These are phyloP conservation scores for Pythium myriotylum DNA, from an alignment of 352 stramenopile genomes.

Conservation along the genomic window DNA sequence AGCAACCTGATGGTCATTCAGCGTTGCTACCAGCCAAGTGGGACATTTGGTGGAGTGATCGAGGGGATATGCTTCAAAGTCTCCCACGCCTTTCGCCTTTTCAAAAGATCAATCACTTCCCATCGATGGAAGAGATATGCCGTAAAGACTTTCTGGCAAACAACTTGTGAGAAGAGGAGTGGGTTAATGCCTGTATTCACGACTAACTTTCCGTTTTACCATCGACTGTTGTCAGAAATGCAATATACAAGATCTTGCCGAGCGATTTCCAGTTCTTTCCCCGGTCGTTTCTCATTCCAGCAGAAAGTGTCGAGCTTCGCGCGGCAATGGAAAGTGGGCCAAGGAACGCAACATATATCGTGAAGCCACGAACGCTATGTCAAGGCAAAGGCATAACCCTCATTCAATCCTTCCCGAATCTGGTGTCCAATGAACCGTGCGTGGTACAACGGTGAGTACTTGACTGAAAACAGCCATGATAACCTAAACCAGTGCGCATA, in stretches of 20 bases:
- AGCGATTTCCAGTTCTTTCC: conserved; percentile 46
- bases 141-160: conserved; percentile 58
- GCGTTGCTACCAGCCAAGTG: conserved; percentile 30
- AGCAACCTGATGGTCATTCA: not conserved
- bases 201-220: no score
- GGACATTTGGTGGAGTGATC: conserved; percentile 59
- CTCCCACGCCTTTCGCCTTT: conserved; percentile 45
- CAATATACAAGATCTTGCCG: conserved; percentile 42
- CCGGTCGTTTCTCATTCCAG: conserved; percentile 41
- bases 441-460: conserved; percentile 51
- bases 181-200: no score
- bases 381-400: conserved; percentile 51
- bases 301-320: conserved; percentile 40
- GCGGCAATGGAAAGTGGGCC: conserved; percentile 35
- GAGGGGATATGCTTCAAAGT: conserved; percentile 43
- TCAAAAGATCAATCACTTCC: conserved; percentile 59
- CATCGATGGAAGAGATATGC: conserved; percentile 61
- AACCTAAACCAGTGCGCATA: not conserved
- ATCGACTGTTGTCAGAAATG: no score
- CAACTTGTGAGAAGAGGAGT: conserved; percentile 35
- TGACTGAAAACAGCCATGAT: not conserved
- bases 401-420: conserved; percentile 39
- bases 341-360: conserved; percentile 46
- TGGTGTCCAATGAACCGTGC: conserved; percentile 37
- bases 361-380: conserved; percentile 44